Percentiles rank a stretch among this genome's conserved stretches.
Evolutionary conservation across 441 rosid genomes (phyloP).

Genomic region (Mallotus japonicus): DNA sequence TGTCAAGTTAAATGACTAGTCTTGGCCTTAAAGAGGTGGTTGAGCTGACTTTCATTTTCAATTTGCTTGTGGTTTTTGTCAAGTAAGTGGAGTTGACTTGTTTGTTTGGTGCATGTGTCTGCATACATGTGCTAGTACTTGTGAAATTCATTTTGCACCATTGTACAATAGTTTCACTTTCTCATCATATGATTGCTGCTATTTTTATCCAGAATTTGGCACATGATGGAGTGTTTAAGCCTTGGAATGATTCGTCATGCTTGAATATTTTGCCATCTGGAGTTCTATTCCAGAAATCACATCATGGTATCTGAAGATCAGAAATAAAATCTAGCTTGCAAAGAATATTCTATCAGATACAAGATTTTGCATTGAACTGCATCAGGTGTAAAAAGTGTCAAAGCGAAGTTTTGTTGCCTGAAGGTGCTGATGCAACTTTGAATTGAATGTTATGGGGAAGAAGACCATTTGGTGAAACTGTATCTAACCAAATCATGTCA

Average conservation of each 20-base stretch:
- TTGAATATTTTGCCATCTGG: constrained; percentile 23
- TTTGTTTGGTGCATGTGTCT: neutral
- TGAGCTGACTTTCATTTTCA: neutral
- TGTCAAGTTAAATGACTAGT: neutral
- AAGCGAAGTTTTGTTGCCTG: neutral
- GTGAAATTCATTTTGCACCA: neutral
- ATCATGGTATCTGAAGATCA: neutral
- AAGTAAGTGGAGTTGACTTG: neutral
- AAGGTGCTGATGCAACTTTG: constrained; percentile 2
- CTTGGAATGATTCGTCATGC: constrained; percentile 45
- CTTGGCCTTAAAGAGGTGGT: neutral
- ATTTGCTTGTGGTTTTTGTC: neutral
- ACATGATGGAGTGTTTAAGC: constrained; percentile 44
- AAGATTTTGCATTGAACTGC: neutral
- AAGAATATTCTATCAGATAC: neutral
- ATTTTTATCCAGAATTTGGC: constrained; percentile 31
- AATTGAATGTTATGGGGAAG: neutral
- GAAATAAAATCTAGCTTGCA: neutral
- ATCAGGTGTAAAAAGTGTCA: neutral
- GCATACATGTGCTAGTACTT: neutral
- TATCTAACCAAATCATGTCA: neutral
- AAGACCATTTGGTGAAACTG: neutral
- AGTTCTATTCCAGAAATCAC: neutral
- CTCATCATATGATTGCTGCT: neutral
- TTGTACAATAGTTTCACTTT: neutral